Base-by-base conservation (phyloP, 345 rosid genomes). In the Geranium rotundifolium region DNA sequence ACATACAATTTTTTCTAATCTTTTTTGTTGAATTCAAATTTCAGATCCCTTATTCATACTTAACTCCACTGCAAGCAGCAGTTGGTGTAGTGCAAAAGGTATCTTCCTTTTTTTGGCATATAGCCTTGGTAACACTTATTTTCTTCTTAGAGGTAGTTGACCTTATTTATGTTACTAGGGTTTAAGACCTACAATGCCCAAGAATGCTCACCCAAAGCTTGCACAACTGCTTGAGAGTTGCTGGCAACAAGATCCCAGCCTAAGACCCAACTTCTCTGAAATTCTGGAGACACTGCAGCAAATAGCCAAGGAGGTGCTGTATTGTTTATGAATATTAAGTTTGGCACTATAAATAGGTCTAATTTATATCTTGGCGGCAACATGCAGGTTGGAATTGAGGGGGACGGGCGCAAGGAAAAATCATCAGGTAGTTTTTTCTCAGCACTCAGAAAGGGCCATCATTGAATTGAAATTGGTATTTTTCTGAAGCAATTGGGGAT, bases 51-150 rank as follows among this genome's bases (percentile, higher is more conserved):
- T 90, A 93, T 63, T 66, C 90, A 12, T 67, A 67, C 74, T 63
- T 88, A 63, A 86, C 96, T 69, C 97, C 95, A 56, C 68, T 93
- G 69, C 97, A 93, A 80, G 96, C 96, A 31, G 96, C 97, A 34
- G 89, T 88, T 5, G 95, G 96, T 18, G 96, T 90, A 68, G 96
- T 88, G 72, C 95, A 90, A 75, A 90, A 85, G 90, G 97, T 90
- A 76, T 55, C 61, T 54, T 12, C 54, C 12, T 64, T 17, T 12
- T 17, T 61, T 61, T 14, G 16, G 7, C 16, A 61, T 17, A 8
- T 7, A 2, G 7, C 3, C 16, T 61, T 23, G 27, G 19, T 2
- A 20, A 34, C 17, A 0, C 17, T 34, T 61, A 14, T 61, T 61
- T 13, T 27, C 13, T 61, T 61, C 15, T 30, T 29, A n/a, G 12